Conservation (phyloP, 768 basidiomycete genomes). For the Rhodotorula diobovata region DNA sequence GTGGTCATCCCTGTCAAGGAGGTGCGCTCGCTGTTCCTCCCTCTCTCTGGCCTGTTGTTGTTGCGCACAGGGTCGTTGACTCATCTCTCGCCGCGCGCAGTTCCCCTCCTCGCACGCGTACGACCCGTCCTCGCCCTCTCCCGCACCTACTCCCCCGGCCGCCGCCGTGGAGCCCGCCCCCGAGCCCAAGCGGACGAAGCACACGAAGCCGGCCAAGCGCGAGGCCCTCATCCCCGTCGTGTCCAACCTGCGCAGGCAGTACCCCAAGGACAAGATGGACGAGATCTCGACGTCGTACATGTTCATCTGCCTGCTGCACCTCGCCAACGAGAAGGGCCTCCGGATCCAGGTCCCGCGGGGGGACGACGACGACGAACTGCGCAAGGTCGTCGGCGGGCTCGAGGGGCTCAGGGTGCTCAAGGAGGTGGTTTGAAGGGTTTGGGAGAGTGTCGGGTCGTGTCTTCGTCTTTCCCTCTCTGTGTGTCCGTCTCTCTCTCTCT, state of each 20-base stretch:
- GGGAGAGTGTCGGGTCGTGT: not conserved
- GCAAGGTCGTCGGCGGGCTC: conserved; percentile 29
- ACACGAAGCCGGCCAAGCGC: not conserved
- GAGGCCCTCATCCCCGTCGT: conserved; percentile 57
- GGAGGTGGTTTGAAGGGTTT: conserved; percentile 11
- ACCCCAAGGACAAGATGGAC: conserved; percentile 89
- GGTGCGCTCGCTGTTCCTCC: conserved; percentile 3
- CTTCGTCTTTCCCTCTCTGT: not conserved
- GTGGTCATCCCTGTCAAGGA: conserved; percentile 33
- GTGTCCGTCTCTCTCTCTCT: not conserved
- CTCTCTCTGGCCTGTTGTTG: not conserved
- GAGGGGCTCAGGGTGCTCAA: conserved; percentile 33
- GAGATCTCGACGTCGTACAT: conserved; percentile 99
- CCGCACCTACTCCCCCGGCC: not conserved
- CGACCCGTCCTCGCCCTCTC: conserved; percentile 10
- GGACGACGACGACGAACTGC: conserved; percentile 14
- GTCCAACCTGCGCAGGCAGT: conserved; percentile 68
- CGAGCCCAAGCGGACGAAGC: not conserved
- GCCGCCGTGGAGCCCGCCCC: not conserved
- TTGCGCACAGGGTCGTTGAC: not conserved
- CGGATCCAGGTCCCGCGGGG: conserved; percentile 54
- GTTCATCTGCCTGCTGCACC: conserved; percentile 92
- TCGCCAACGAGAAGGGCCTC: conserved; percentile 93
- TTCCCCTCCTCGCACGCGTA: conserved; percentile 15
- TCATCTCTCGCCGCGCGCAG: not conserved